phyloP scores from a whole-genome alignment of 352 stramenopile genomes.

The Phytopythium delawarense region DNA sequence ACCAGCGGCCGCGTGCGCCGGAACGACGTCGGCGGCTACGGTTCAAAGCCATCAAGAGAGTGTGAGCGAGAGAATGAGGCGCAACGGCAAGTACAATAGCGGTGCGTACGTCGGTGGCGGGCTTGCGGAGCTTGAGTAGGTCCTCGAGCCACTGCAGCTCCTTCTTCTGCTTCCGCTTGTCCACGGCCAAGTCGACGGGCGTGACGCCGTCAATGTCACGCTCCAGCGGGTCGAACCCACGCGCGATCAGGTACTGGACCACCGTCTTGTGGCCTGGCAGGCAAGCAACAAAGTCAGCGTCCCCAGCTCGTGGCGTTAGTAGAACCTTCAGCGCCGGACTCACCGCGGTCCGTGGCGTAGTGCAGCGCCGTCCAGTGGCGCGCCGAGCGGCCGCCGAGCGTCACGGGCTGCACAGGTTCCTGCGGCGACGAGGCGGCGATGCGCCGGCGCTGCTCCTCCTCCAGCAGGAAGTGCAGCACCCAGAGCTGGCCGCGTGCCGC shows the following conservation, averaged over 20 bases:
- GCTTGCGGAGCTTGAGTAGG: conserved; percentile 34
- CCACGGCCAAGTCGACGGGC: conserved; percentile 37
- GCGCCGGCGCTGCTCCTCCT: conserved; percentile 30
- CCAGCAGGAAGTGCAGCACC: conserved; percentile 70
- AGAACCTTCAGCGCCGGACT: neutral
- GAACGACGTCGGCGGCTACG: conserved; percentile 42
- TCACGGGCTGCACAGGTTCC: conserved; percentile 14
- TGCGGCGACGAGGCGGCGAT: conserved; percentile 14
- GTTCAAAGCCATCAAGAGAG: neutral
- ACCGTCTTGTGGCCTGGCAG: conserved; percentile 58
- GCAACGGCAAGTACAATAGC: too few species aligned
- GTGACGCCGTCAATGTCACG: conserved; percentile 38
- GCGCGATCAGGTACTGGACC: conserved; percentile 60
- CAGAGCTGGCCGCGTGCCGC: conserved; percentile 66
- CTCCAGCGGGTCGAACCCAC: conserved; percentile 48
- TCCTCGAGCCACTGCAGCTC: conserved; percentile 43
- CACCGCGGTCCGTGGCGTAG: conserved; percentile 46
- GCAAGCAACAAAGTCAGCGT: neutral
- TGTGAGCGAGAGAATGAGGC: neutral
- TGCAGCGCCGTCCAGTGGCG: conserved; percentile 43
- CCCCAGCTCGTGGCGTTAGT: too few species aligned
- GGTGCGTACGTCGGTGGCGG: conserved; percentile 19
- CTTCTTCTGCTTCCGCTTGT: conserved; percentile 23
- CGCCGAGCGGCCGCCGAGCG: conserved; percentile 27
- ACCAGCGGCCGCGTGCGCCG: conserved; percentile 48